Evolutionary conservation across 257 asterid genomes (phyloP), one percentile per base, ranked within the genome.

Genomic region (Thymus mandschuricus): DNA sequence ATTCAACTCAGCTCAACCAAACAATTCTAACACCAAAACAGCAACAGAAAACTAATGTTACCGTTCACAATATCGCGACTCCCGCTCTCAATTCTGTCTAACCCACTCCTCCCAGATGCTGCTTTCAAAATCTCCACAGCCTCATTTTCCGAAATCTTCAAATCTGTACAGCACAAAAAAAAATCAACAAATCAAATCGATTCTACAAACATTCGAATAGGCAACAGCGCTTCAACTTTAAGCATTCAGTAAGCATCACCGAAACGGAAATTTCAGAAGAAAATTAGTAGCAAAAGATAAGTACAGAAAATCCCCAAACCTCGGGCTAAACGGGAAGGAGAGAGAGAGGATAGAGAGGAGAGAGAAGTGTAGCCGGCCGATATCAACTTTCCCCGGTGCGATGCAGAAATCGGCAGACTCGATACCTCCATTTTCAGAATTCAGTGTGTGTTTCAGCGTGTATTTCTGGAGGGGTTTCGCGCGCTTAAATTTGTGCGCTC

Each of bases 331-430:
- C 60, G 79, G 55, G 88, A 69, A 30, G 83, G 65, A 58, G 92
- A 75, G 35, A 82, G 44, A 64, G 91, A 72, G 74, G 86, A 74
- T 29, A 88, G 89, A 5, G 96, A 87, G 13, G 92, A 78, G 41
- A 89, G 83, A 71, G 89, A 87, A 70, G 83, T 71, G 72, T 86
- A 87, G 74, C 97, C 97, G n/a, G 88, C 86, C 33, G 92, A 84
- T 51, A 87, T 83, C 81, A 91, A 69, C 80, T 89, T 91, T 13
- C 86, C 92, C 71, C 96, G 84, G 12, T 77, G 94, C 68, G 97
- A 85, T 56, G 95, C 88, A 54, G 97, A 88, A 64, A 90, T 85
- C 5, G 97, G 96, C 21, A 90, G 78, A 65, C 81, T 86, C 78
- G 89, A 72, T 10, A 86, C 84, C 41, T 88, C 97, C 97, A 91